Conservation (phyloP, 1,139 yeast species). For the Magnusiomyces tetraspermus region DNA sequence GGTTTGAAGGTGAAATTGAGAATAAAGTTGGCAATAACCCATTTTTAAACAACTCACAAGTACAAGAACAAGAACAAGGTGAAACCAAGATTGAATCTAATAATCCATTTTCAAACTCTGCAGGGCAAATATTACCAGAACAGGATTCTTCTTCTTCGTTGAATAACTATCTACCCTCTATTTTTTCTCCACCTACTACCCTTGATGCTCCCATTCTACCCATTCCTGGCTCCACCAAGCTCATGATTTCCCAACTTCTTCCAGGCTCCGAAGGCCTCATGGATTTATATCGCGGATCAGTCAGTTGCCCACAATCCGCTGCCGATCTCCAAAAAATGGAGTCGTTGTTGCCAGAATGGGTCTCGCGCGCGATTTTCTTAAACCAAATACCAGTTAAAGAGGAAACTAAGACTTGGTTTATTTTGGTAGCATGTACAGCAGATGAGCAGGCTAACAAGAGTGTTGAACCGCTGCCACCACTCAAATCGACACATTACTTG, state of each 20-base stretch:
- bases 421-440: slow-evolving; percentile 37
- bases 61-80: too few relatives aligned
- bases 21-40: too few relatives aligned
- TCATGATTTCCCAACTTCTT: slow-evolving; percentile 46
- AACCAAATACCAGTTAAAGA: slow-evolving; percentile 52
- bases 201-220: slow-evolving; percentile 30
- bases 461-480: slow-evolving; percentile 9
- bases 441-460: slow-evolving; percentile 13
- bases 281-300: slow-evolving; percentile 47
- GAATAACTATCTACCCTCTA: slow-evolving; percentile 9
- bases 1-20: too few relatives aligned
- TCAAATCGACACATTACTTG: too few relatives aligned
- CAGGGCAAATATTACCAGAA: background rate
- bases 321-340: slow-evolving; percentile 41
- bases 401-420: slow-evolving; percentile 64
- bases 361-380: slow-evolving; percentile 57
- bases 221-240: slow-evolving; percentile 41
- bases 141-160: too few relatives aligned
- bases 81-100: background rate
- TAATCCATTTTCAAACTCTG: background rate
- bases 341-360: slow-evolving; percentile 65
- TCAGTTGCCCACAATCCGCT: slow-evolving; percentile 19
- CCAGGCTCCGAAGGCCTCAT: slow-evolving; percentile 50
- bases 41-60: too few relatives aligned
- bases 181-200: slow-evolving; percentile 17